These are phyloP conservation scores for Moniliella sp. DNA, from an alignment of 1,284 basidiomycete species.

Conservation along the genomic window DNA sequence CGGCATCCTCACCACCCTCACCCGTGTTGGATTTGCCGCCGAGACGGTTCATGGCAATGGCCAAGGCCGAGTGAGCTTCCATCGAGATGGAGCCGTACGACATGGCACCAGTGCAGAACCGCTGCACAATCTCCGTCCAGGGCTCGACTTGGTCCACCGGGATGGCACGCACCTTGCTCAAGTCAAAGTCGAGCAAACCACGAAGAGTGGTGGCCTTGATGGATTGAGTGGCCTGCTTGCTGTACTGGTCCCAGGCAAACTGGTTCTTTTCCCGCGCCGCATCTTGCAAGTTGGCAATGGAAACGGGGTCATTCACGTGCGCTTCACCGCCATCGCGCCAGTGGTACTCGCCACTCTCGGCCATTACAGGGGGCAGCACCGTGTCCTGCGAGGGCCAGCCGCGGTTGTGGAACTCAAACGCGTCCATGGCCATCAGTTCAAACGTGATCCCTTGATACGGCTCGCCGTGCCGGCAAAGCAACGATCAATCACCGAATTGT, in stretches of 20 bases:
- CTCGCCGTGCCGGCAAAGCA: slow-evolving; percentile 29
- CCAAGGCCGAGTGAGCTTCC: slow-evolving; percentile 14
- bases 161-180: slow-evolving; percentile 17
- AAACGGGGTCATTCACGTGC: slow-evolving; percentile 26
- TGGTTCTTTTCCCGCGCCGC: slow-evolving; percentile 26
- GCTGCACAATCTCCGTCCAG: slow-evolving; percentile 31
- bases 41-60: slow-evolving; percentile 30
- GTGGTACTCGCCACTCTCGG: slow-evolving; percentile 29
- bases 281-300: slow-evolving; percentile 28
- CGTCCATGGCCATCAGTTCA: slow-evolving; percentile 22
- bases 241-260: slow-evolving; percentile 22
- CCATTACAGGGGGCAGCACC: slow-evolving; percentile 15
- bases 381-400: slow-evolving; percentile 23
- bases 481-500: slow-evolving; percentile 18
- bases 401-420: slow-evolving; percentile 28
- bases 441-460: slow-evolving; percentile 24
- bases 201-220: slow-evolving; percentile 23
- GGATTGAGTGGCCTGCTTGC: slow-evolving; percentile 21
- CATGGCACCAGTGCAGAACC: slow-evolving; percentile 31
- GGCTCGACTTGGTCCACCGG: slow-evolving; percentile 31
- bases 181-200: slow-evolving; percentile 26
- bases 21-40: slow-evolving; percentile 31
- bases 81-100: slow-evolving; percentile 31
- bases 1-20: slow-evolving; percentile 29
- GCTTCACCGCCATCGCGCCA: slow-evolving; percentile 28